Evolutionary conservation across 2,329 filamentous ascomycete genomes (phyloP).

Genomic region (Fusarium aywerte): DNA sequence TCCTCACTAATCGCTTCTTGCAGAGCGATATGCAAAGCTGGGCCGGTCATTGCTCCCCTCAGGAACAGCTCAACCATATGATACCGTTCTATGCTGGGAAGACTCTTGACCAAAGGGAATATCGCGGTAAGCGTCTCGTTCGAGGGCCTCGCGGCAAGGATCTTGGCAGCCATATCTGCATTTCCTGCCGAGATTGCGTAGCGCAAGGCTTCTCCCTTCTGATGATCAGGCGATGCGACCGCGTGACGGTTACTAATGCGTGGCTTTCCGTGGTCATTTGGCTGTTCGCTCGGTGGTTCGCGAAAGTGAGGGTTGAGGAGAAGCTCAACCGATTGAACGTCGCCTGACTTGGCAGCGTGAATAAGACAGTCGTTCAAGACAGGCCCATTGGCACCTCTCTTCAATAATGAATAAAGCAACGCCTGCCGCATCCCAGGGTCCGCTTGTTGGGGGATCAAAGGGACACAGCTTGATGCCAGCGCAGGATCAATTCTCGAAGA

Average conservation of each 20-base stretch:
- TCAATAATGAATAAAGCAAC: slow-evolving; percentile 59
- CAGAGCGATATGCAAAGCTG: slow-evolving; percentile 60
- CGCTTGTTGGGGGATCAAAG: slow-evolving; percentile 60
- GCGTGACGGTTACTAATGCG: slow-evolving; percentile 57
- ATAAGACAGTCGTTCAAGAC: slow-evolving; percentile 62
- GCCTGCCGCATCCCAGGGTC: slow-evolving; percentile 57
- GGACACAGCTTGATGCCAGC: slow-evolving; percentile 62
- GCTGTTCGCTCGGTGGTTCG: slow-evolving; percentile 40
- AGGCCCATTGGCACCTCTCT: slow-evolving; percentile 61
- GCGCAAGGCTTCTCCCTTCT: slow-evolving; percentile 62
- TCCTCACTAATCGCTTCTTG: slow-evolving; percentile 64
- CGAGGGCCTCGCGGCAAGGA: slow-evolving; percentile 60
- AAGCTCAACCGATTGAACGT: slow-evolving; percentile 59
- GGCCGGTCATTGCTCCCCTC: slow-evolving; percentile 58
- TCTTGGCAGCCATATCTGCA: slow-evolving; percentile 56
- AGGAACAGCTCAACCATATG: slow-evolving; percentile 63
- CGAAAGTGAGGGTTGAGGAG: slow-evolving; percentile 62
- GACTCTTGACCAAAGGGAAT: slow-evolving; percentile 60
- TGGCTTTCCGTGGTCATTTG: slow-evolving; percentile 35
- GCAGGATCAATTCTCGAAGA: slow-evolving; percentile 56
- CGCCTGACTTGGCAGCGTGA: slow-evolving; percentile 60
- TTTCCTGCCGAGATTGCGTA: slow-evolving; percentile 61
- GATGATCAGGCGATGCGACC: slow-evolving; percentile 64
- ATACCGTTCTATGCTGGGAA: slow-evolving; percentile 58
- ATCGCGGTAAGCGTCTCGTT: slow-evolving; percentile 59